Evolutionary conservation across 1,284 basidiomycete species (phyloP).

Genomic region (Serendipita sp.): DNA sequence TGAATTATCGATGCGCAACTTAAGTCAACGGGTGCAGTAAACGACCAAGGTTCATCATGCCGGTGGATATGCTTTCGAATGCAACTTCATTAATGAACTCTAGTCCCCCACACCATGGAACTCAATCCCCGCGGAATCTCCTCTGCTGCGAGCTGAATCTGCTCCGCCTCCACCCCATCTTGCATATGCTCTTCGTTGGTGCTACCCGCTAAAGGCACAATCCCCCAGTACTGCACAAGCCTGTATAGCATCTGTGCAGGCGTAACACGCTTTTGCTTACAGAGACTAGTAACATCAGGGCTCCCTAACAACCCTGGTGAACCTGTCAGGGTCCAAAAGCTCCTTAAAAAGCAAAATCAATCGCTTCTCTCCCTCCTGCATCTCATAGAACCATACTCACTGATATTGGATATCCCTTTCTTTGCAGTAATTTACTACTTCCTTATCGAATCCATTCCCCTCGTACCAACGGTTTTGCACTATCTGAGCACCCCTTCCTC

Average conservation of each 20-base stretch:
- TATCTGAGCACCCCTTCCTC: slow-evolving; percentile 43
- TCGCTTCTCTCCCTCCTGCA: not conserved
- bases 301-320: slow-evolving; percentile 47
- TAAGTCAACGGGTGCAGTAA: no score
- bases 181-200: slow-evolving; percentile 47
- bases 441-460: slow-evolving; percentile 59
- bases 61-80: not conserved
- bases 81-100: not conserved
- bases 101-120: not conserved
- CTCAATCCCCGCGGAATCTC: slow-evolving; percentile 17
- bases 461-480: slow-evolving; percentile 77
- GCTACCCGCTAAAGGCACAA: slow-evolving; percentile 52
- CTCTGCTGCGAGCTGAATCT: slow-evolving; percentile 25
- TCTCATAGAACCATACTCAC: slow-evolving; percentile 28
- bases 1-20: no score
- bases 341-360: slow-evolving; percentile 28
- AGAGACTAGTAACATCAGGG: slow-evolving; percentile 32
- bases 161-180: slow-evolving; percentile 39
- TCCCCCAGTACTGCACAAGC: slow-evolving; percentile 44
- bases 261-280: slow-evolving; percentile 35
- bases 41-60: not conserved
- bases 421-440: slow-evolving; percentile 41
- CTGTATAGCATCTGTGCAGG: slow-evolving; percentile 53
- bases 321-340: slow-evolving; percentile 76
- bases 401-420: slow-evolving; percentile 54